These are phyloP conservation scores for Phytopythium boreale DNA, from an alignment of 352 stramenopile genomes.

Conservation along the genomic window DNA sequence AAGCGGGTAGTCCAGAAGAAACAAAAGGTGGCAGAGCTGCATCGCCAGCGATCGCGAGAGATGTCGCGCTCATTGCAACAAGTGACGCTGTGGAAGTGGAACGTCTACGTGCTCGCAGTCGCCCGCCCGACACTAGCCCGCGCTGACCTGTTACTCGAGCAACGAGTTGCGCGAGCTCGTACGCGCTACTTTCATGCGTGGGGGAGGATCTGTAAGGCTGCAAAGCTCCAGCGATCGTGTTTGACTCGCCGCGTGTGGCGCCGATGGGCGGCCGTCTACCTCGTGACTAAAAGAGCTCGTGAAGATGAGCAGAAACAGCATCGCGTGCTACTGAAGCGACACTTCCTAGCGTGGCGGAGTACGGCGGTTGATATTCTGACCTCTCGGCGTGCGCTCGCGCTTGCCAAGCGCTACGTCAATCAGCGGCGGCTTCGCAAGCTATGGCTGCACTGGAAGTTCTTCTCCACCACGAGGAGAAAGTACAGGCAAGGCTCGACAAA, in stretches of 20 bases:
- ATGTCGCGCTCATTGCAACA: constrained; percentile 15
- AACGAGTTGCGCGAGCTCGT: constrained; percentile 4
- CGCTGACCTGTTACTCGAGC: constrained; percentile 8
- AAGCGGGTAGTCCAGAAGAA: constrained; percentile 19
- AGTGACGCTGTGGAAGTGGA: constrained; percentile 47
- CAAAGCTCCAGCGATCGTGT: constrained; percentile 14
- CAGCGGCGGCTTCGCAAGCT: constrained; percentile 59
- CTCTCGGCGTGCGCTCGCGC: constrained; percentile 37
- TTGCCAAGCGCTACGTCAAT: constrained; percentile 63
- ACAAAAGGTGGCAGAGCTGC: constrained; percentile 14
- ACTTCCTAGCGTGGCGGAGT: constrained; percentile 43
- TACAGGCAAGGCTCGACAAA: constrained; percentile 72
- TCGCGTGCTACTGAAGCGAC: constrained; percentile 17
- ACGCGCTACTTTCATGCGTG: constrained; percentile 23
- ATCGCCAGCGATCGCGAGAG: constrained; percentile 21
- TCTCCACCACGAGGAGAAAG: constrained; percentile 57
- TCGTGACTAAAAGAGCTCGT: constrained; percentile 15
- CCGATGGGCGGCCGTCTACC: constrained; percentile 26
- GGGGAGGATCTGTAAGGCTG: constrained; percentile 23
- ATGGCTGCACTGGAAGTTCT: constrained; percentile 81
- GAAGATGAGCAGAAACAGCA: constrained; percentile 18
- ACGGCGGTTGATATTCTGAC: constrained; percentile 30
- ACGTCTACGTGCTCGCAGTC: constrained; percentile 35
- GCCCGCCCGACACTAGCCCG: constrained; percentile 25
- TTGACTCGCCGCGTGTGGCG: constrained; percentile 32